Conservation (phyloP, 495 filamentous ascomycete genomes). For the Cladorrhinum samala region DNA sequence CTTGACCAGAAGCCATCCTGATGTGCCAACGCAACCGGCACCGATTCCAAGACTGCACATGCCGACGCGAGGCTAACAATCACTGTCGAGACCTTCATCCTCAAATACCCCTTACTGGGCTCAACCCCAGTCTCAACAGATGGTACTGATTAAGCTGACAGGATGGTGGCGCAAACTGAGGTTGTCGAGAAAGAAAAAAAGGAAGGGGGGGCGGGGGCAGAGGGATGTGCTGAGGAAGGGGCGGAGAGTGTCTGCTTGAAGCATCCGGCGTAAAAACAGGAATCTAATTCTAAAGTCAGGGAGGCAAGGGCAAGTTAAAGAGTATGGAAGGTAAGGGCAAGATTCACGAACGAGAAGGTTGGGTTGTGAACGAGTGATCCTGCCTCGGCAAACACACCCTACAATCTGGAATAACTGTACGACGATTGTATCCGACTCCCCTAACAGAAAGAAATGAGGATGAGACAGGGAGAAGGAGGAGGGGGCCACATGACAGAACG, state of each 20-base stretch:
- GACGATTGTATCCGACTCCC: neutral
- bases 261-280: no score
- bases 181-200: no score
- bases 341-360: neutral
- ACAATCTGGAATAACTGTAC: neutral
- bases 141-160: no score
- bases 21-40: slow-evolving; percentile 25
- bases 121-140: neutral
- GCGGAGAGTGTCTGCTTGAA: no score
- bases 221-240: no score
- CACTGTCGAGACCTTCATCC: slow-evolving; percentile 34
- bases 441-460: slow-evolving; percentile 4
- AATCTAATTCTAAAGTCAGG: no score
- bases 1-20: slow-evolving; percentile 21
- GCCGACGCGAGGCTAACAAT: slow-evolving; percentile 31
- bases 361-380: neutral
- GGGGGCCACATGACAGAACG: neutral
- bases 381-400: neutral
- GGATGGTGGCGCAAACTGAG: no score
- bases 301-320: no score
- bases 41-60: slow-evolving; percentile 24
- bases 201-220: no score
- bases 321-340: neutral
- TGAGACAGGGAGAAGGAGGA: slow-evolving; percentile 4
- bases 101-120: slow-evolving; percentile 10